A percentile compares a stretch with the other conserved stretches of the same genome.
Conservation (phyloP, 2,329 filamentous ascomycete genomes). For the Pseudofabraea citricarpa region DNA sequence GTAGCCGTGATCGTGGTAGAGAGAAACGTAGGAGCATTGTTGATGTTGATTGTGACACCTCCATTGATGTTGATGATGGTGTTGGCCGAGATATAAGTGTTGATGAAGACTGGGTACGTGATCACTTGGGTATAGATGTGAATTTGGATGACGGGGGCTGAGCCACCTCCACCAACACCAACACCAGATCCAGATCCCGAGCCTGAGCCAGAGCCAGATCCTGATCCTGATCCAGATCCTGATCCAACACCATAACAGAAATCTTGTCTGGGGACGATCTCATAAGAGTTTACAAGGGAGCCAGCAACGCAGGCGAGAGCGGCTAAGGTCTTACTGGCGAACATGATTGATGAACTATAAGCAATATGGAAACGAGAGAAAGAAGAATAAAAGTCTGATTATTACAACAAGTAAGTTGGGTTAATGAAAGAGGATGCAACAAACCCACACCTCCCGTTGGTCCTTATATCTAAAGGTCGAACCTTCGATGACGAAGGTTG, state of each 20-base stretch:
- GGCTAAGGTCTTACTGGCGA: too few relatives aligned
- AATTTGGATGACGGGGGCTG: not conserved
- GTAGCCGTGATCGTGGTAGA: not conserved
- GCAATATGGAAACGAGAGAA: too few relatives aligned
- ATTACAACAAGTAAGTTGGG: too few relatives aligned
- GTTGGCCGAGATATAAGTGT: not conserved
- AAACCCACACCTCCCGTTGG: too few relatives aligned
- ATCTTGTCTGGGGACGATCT: not conserved
- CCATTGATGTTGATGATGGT: constrained; percentile 1
- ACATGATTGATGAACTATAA: too few relatives aligned
- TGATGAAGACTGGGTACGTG: not conserved
- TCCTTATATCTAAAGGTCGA: too few relatives aligned
- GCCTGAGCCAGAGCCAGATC: not conserved
- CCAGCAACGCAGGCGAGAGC: not conserved
- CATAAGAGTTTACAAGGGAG: not conserved
- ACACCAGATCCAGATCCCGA: not conserved
- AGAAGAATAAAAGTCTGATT: too few relatives aligned
- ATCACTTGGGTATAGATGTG: not conserved
- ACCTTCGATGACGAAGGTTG: too few relatives aligned
- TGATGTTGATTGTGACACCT: not conserved
- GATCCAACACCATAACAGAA: not conserved
- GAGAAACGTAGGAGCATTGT: not conserved
- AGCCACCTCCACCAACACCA: not conserved
- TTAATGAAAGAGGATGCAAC: too few relatives aligned
- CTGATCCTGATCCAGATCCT: not conserved